Base-by-base conservation (phyloP, 2,329 filamentous ascomycete genomes). In the Venturia nashicola region DNA sequence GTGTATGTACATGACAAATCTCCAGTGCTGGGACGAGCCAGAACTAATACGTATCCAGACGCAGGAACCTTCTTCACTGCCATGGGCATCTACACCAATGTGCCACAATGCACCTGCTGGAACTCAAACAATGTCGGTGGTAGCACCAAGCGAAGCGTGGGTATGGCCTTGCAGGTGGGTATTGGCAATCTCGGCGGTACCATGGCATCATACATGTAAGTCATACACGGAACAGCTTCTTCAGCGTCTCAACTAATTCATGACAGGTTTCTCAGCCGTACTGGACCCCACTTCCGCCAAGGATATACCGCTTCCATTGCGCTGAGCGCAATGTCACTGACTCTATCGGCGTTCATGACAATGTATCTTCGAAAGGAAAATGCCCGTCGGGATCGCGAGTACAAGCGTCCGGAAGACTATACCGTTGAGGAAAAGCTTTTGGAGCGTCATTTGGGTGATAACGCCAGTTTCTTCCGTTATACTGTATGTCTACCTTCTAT, bases 91-190 rank as follows among this genome's bases (percentile, higher is more conserved):
- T 84, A 84, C 71, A 79, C 81, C 42, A 80, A 82, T 66, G 80
- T 83, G 3, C 81, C 83, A 7, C 77, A 82, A 40, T 79, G 79
- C 51, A 76, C 84, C 63, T 80, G 82, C 36, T 85, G 82, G 82
- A 83, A 83, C 64, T 79, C 78, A n/a, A 82, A 82, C 71, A 84
- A 84, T 68, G 82, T 84, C 60, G 80, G 80, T 2, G 81, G 80
- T 5, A 79, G 78, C 43, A 72, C 81, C 65, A 84, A 84, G 75
- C 76, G 81, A 62, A 80, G 77, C 54, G 80, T 82, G 11, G 81
- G 81, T 18, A 82, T 83, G 61, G 81, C 80, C 39, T 81, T 83
- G 77, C 80, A 82, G 67, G 78, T 82, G 46, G 80, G 80, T 65
- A 77, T 80, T 23, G 79, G 79, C 5, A 76, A 77, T 32, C n/a